phyloP scores from a whole-genome alignment of 768 basidiomycete genomes.

The Megacollybia marginata region DNA sequence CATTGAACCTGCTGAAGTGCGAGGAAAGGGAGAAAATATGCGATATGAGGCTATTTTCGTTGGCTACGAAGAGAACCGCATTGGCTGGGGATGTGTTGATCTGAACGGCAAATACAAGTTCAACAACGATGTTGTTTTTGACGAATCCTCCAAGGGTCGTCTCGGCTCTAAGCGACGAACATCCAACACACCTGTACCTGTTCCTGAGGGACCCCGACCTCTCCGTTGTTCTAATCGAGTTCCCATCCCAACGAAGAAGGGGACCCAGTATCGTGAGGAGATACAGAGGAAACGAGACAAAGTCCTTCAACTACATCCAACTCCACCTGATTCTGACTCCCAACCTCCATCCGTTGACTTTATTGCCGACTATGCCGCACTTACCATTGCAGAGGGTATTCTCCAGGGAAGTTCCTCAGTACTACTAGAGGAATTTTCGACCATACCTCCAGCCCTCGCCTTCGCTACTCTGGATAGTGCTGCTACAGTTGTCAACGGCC shows the following conservation, averaged over 20 bases:
- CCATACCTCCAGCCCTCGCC: too few relatives aligned
- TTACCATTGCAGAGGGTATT: too few relatives aligned
- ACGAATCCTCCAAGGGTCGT: not conserved
- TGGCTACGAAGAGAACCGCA: not conserved
- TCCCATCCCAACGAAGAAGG: not conserved
- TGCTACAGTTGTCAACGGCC: too few relatives aligned
- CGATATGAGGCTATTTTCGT: conserved; percentile 16
- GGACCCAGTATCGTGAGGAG: not conserved
- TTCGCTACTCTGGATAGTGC: too few relatives aligned
- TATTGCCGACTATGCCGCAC: too few relatives aligned
- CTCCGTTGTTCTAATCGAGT: not conserved
- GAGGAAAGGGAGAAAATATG: conserved; percentile 7
- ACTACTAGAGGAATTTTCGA: too few relatives aligned
- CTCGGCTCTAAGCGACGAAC: not conserved
- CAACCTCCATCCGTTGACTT: too few relatives aligned
- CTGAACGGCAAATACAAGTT: not conserved
- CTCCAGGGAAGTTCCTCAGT: too few relatives aligned
- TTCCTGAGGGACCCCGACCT: not conserved
- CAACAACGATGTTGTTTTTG: not conserved
- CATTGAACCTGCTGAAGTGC: conserved; percentile 11
- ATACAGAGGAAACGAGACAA: too few relatives aligned
- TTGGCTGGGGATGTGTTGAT: not conserved
- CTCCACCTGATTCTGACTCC: too few relatives aligned
- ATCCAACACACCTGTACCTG: not conserved
- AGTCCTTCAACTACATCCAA: too few relatives aligned